phyloP scores from a whole-genome alignment of 257 asterid genomes.

The Ligustrum vulgare region DNA sequence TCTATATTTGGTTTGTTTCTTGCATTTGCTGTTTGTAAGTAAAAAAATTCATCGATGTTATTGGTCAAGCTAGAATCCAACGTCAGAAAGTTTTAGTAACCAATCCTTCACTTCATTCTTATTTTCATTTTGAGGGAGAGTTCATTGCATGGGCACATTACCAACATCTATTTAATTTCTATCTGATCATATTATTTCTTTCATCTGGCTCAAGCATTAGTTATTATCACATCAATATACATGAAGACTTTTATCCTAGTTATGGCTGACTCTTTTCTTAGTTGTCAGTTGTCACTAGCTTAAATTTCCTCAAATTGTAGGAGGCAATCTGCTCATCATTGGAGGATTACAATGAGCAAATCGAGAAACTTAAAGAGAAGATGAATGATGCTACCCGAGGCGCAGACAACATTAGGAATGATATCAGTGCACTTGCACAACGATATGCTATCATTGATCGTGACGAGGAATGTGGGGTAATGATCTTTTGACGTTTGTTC shows the following conservation, averaged over 20 bases:
- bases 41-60: not conserved
- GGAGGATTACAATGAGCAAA: conserved; percentile 96
- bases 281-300: conserved; percentile 1
- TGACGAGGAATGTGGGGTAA: conserved; percentile 98
- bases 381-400: conserved; percentile 98
- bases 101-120: not conserved
- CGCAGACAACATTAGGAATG: conserved; percentile 95
- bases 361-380: conserved; percentile 94
- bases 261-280: not conserved
- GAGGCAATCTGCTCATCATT: conserved; percentile 96
- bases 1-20: not conserved
- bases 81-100: not conserved
- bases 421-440: conserved; percentile 89
- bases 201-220: not conserved
- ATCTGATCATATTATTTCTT: not conserved
- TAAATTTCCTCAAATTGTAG: conserved; percentile 42
- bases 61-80: not conserved
- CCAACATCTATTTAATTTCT: not conserved
- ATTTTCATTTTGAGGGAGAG: not conserved
- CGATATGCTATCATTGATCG: conserved; percentile 81
- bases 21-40: not conserved
- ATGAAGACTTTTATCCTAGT: not conserved
- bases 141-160: not conserved
- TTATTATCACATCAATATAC: not conserved
- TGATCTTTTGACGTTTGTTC: conserved; percentile 27